Base-by-base conservation (phyloP, 148 eudicot genomes). In the Fagopyrum esculentum region DNA sequence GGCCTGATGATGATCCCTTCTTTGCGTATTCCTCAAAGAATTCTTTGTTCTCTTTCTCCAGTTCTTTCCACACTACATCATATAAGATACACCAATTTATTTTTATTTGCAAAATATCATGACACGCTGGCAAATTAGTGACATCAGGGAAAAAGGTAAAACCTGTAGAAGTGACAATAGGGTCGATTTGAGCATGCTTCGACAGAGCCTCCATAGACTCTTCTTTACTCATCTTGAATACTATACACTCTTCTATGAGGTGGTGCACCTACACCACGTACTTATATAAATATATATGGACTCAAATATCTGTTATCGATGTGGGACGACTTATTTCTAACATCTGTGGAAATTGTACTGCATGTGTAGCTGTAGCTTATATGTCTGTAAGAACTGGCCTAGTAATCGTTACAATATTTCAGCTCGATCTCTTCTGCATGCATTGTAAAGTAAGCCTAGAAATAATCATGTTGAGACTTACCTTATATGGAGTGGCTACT, bases 181-280 rank as follows among this genome's bases (percentile, higher is more conserved):
- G 90, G 26, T 77, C 68, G 76, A 89, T 83, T 45, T 84, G 80
- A 69, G 92, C 92, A 79, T 89, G 92, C 43, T 83, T 86, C 43
- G 84, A 81, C 26, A 89, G 85, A 63, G 92, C 88, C 75, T 89
- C 89, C 84, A 86, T 78, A 80, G 88, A 89, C 71, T 89, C 90
- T 74, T 86, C 85, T 78, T 71, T 86, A 78, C 87, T 83, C 92
- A 86, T 85, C 49, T 85, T 80, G 75, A 84, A 85, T 6, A 86
- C 10, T 35, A 89, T 74, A 80, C 92, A 89, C 80, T 86, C 84
- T 81, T 89, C 92, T 74, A 89, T 89, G 22, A 89, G 77, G 80
- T 83, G 91, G 0, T 88, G 92, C 43, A 89, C 92, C 92, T 86
- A 66, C 50, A 15, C 19, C 61, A 72, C 54, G 6, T 19, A 59